phyloP scores from a whole-genome alignment of 306 rosid species.

The Rosa rugosa region DNA sequence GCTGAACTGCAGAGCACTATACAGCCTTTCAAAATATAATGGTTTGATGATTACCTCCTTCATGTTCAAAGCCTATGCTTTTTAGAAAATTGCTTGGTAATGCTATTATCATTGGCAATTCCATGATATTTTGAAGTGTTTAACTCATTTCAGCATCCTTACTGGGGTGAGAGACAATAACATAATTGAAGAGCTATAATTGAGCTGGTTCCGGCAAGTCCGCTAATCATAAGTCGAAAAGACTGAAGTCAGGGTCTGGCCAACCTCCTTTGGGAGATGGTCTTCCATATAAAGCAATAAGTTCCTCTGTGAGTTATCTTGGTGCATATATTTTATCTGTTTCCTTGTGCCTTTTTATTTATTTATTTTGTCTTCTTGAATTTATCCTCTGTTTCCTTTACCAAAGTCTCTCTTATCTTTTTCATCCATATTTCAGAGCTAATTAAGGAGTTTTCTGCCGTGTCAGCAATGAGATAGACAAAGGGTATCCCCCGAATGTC shows the following conservation, averaged over 20 bases:
- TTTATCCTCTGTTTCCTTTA: too few species aligned
- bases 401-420: not conserved
- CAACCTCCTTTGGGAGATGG: not conserved
- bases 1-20: not conserved
- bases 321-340: not conserved
- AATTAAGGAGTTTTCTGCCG: not conserved
- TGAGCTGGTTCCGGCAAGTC: too few species aligned
- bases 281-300: not conserved
- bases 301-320: not conserved
- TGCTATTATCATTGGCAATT: too few species aligned
- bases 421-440: not conserved
- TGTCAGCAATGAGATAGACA: not conserved
- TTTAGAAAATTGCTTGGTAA: not conserved
- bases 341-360: not conserved
- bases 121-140: too few species aligned
- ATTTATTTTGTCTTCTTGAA: not conserved
- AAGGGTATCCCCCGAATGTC: not conserved
- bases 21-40: too few species aligned
- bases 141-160: not conserved
- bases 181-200: too few species aligned
- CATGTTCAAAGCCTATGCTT: not conserved
- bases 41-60: not conserved
- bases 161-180: not conserved
- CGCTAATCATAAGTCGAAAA: too few species aligned
- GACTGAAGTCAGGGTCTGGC: too few species aligned